These are phyloP conservation scores for Ophiobolus disseminans DNA, from an alignment of 2,329 filamentous ascomycete genomes.

Conservation along the genomic window DNA sequence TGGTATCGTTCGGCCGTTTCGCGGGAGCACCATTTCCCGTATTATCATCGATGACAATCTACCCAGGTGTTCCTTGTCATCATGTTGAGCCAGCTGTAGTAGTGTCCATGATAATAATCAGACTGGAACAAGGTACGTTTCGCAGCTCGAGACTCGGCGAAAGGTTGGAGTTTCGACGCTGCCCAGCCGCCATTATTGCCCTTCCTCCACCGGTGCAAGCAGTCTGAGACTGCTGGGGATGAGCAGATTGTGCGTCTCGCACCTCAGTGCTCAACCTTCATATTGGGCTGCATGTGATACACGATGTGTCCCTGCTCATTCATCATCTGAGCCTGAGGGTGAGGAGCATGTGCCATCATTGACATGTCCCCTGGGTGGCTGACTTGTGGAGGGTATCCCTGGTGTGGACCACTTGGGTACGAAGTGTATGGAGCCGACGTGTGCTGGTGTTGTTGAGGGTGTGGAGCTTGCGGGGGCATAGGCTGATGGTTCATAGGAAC, in stretches of 20 bases:
- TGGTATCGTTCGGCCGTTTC: too few relatives aligned
- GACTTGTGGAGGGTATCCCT: conserved; percentile 43
- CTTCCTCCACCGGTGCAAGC: conserved; percentile 8
- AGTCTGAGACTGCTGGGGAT: conserved; percentile 12
- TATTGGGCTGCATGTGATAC: conserved; percentile 49
- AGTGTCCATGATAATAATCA: too few relatives aligned
- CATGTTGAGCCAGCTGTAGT: too few relatives aligned
- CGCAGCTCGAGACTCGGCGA: too few relatives aligned
- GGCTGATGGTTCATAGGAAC: conserved; percentile 44
- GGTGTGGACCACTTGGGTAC: conserved; percentile 38
- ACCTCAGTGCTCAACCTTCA: conserved; percentile 50
- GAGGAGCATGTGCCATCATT: conserved; percentile 46
- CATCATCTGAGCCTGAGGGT: conserved; percentile 48
- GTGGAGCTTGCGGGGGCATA: conserved; percentile 35
- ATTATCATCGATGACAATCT: too few relatives aligned
- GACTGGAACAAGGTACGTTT: too few relatives aligned
- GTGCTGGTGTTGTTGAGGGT: conserved; percentile 40
- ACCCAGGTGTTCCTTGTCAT: too few relatives aligned
- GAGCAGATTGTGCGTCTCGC: conserved; percentile 5
- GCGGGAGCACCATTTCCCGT: too few relatives aligned
- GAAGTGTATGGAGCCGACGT: conserved; percentile 35
- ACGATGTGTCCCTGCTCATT: conserved; percentile 49
- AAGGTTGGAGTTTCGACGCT: too few relatives aligned
- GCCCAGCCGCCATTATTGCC: not conserved
- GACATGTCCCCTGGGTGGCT: conserved; percentile 47